A percentile compares a stretch with the other conserved stretches of the same genome.
These are phyloP conservation scores for Coemansia sp. DNA, from an alignment of 192 early-diverging fungal species.

Conservation along the genomic window DNA sequence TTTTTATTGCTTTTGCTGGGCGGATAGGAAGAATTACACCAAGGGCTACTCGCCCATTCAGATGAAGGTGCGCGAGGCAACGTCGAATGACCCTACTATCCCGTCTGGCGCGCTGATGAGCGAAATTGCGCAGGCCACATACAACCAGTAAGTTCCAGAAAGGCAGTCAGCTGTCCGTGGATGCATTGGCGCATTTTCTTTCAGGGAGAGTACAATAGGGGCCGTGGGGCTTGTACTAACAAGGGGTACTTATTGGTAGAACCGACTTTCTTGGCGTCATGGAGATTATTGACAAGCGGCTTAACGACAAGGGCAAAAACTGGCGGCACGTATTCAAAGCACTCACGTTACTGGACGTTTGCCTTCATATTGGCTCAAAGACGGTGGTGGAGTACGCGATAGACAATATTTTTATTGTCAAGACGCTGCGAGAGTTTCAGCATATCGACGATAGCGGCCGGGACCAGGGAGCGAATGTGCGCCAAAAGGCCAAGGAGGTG, in stretches of 20 bases:
- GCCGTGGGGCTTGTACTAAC: not conserved
- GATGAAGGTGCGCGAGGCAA: slow-evolving; percentile 83
- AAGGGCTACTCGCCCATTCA: slow-evolving; percentile 91
- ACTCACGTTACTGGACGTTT: slow-evolving; percentile 80
- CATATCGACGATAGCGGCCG: slow-evolving; percentile 88
- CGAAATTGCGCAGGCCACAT: slow-evolving; percentile 81
- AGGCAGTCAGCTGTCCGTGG: not conserved
- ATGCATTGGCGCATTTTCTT: not conserved
- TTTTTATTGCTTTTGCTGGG: not conserved
- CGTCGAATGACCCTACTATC: slow-evolving; percentile 74
- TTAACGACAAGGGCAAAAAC: slow-evolving; percentile 97
- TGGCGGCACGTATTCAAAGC: slow-evolving; percentile 99
- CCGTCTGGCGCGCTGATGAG: slow-evolving; percentile 76
- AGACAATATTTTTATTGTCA: slow-evolving; percentile 90
- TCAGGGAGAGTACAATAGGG: not conserved
- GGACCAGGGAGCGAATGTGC: slow-evolving; percentile 92
- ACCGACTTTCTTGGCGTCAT: slow-evolving; percentile 93
- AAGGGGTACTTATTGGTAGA: slow-evolving; percentile 46
- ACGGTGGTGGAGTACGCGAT: slow-evolving; percentile 81
- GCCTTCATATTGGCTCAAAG: slow-evolving; percentile 82
- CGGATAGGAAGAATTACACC: slow-evolving; percentile 79
- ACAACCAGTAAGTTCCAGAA: slow-evolving; percentile 70
- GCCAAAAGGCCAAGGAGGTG: slow-evolving; percentile 90
- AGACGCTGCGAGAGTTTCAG: slow-evolving; percentile 96
- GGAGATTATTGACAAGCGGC: slow-evolving; percentile 96